These are phyloP conservation scores for Mycena haematopus DNA, from an alignment of 768 basidiomycete genomes.

Conservation along the genomic window DNA sequence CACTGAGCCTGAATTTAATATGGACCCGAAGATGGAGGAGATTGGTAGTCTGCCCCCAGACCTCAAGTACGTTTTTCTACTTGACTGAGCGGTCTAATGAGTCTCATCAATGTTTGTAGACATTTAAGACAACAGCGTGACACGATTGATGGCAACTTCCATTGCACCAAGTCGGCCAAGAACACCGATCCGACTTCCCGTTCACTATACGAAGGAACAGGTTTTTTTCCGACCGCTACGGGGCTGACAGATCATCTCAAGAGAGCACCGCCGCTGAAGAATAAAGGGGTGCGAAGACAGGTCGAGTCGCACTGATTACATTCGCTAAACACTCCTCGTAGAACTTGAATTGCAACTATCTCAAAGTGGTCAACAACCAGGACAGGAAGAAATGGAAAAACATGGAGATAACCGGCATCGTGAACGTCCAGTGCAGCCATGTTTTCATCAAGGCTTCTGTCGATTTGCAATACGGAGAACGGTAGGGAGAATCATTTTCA, in stretches of 20 bases:
- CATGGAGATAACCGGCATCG: slow-evolving; percentile 31
- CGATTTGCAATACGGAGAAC: slow-evolving; percentile 31
- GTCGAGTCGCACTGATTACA: neutral
- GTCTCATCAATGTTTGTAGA: neutral
- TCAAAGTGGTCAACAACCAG: slow-evolving; percentile 33
- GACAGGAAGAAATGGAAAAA: slow-evolving; percentile 35
- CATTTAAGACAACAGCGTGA: neutral
- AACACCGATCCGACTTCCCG: neutral
- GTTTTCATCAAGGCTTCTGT: slow-evolving; percentile 25
- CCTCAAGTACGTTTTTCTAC: neutral
- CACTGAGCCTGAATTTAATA: neutral
- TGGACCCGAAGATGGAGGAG: neutral
- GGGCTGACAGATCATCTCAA: slow-evolving; percentile 23
- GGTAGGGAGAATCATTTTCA: slow-evolving; percentile 6
- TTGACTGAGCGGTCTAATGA: neutral
- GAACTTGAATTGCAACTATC: slow-evolving; percentile 34
- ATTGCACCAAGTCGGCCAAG: slow-evolving; percentile 12
- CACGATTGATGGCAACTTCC: slow-evolving; percentile 3
- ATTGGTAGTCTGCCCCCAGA: neutral
- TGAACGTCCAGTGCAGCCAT: slow-evolving; percentile 32
- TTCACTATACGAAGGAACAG: slow-evolving; percentile 17
- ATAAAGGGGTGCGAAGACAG: neutral
- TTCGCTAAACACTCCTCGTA: neutral
- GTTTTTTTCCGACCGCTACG: slow-evolving; percentile 24
- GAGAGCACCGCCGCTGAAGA: neutral